Base-by-base conservation (phyloP, 257 asterid species). In the Solanum sitiens region DNA sequence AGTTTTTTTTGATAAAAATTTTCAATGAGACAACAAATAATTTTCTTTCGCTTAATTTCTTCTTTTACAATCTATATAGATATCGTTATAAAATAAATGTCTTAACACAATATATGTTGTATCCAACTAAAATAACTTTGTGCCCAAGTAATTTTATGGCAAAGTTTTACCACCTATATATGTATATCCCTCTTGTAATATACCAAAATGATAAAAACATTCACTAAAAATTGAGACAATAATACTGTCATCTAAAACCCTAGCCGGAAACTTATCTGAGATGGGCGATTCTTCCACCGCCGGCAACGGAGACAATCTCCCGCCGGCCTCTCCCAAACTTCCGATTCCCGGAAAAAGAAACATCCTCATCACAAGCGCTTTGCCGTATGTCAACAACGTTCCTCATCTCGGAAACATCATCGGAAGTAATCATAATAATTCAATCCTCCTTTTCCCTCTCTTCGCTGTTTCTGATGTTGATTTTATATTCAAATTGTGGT, bases 391-490 rank as follows among this genome's bases (percentile, higher is more conserved):
- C 84, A 96, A 95, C 86, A 96, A 96, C 90, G 98, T 96, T 30
- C 99, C 99, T 25, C 98, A 96, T 88, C 98, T 96, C 83, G 98
- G 99, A 86, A 96, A 96, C 92, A 93, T 96, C 89, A 96, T 96
- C 89, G 99, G 99, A 86, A 92, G 99, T 95, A 91, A 23, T 11
- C 56, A 39, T 35, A 13, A 14, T 50, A 23, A 40, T 84, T 50
- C 45, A 3, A 7, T 10, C 63, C 59, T 9, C 50, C 44, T 30
- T 1, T 44, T 42, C n/a, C 10, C 37, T 82, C 4, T 86, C 61
- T 47, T 87, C 73, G 75, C 7, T 42, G 82, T 6, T 33, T 20
- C n/a, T 50, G 45, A 45, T 50, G 71, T 15, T 84, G 77, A 42
- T 77, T 77, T 42, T 7, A 14, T 13, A 13, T 12, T 77, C 21